Conservation (phyloP, 2,329 filamentous ascomycete genomes). For the Hysterium pulicare region DNA sequence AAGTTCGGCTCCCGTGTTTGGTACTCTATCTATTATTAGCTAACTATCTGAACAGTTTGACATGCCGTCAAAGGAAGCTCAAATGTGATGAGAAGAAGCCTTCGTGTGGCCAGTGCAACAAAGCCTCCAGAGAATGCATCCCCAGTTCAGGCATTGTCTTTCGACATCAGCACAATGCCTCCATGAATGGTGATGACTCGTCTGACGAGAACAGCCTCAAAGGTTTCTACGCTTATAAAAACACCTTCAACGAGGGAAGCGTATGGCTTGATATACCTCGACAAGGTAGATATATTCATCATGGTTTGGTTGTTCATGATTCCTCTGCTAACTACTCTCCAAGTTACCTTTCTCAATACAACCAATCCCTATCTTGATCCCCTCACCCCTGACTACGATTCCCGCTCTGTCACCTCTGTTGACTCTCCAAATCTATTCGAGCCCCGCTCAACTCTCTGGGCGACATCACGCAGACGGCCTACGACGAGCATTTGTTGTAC, state of each 20-base stretch:
- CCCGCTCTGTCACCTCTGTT: slow-evolving; percentile 27
- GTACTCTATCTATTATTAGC: no score
- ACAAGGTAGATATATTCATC: slow-evolving; percentile 50
- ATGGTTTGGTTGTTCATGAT: neutral
- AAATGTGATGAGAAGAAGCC: slow-evolving; percentile 64
- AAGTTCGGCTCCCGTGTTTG: slow-evolving; percentile 14
- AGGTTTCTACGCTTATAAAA: slow-evolving; percentile 64
- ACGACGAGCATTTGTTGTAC: slow-evolving; percentile 35
- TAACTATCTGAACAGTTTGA: slow-evolving; percentile 35
- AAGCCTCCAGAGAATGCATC: slow-evolving; percentile 58
- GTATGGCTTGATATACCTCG: slow-evolving; percentile 63
- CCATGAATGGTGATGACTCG: slow-evolving; percentile 56
- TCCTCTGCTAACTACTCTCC: neutral
- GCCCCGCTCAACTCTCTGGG: slow-evolving; percentile 24
- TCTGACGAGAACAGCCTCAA: slow-evolving; percentile 49
- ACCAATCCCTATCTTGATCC: slow-evolving; percentile 59
- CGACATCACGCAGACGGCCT: slow-evolving; percentile 21
- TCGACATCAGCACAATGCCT: slow-evolving; percentile 67
- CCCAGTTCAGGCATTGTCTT: slow-evolving; percentile 63
- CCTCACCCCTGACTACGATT: slow-evolving; percentile 33
- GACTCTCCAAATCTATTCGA: slow-evolving; percentile 32
- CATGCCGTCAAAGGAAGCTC: slow-evolving; percentile 59
- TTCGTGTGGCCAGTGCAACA: slow-evolving; percentile 58
- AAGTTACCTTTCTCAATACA: slow-evolving; percentile 61
- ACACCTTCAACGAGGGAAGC: slow-evolving; percentile 59